Conservation (phyloP, 1,284 basidiomycete genomes). For the Moesziomyces aphidis region DNA sequence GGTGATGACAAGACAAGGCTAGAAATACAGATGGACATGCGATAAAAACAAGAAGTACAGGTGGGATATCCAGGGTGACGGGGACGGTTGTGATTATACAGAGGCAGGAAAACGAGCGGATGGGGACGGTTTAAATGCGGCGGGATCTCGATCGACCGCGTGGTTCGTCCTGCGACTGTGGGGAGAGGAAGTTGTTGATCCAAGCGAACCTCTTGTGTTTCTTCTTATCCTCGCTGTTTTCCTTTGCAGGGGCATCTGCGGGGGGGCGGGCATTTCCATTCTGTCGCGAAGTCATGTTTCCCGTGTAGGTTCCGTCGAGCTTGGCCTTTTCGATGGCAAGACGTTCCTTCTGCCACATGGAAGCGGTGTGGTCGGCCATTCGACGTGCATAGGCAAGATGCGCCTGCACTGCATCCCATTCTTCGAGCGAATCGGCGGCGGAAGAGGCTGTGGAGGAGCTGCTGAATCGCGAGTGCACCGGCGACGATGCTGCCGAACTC, state of each 20-base stretch:
- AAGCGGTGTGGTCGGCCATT: conserved; percentile 34
- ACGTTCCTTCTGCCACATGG: conserved; percentile 47
- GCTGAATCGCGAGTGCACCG: conserved; percentile 26
- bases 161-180: not conserved
- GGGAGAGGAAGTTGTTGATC: conserved; percentile 8
- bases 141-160: not conserved
- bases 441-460: conserved; percentile 19
- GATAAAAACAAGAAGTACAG: too few relatives aligned
- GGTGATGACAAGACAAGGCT: not conserved
- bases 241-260: conserved; percentile 3
- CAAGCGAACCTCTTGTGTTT: conserved; percentile 6
- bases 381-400: conserved; percentile 31
- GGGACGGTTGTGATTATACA: not conserved
- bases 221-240: conserved; percentile 1
- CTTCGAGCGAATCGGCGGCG: conserved; percentile 16
- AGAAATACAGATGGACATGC: conserved; percentile 15
- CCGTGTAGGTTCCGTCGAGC: conserved; percentile 40
- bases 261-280: conserved; percentile 38
- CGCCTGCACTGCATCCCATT: conserved; percentile 37
- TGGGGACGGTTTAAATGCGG: too few relatives aligned
- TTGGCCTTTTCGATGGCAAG: conserved; percentile 48
- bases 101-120: not conserved
- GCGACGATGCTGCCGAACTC: conserved; percentile 25
- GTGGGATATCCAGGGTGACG: not conserved
- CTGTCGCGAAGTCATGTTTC: conserved; percentile 28